A percentile compares a stretch with the other conserved stretches of the same genome.
phyloP scores from a whole-genome alignment of 257 asterid species.

The Linderniella brevidens region DNA sequence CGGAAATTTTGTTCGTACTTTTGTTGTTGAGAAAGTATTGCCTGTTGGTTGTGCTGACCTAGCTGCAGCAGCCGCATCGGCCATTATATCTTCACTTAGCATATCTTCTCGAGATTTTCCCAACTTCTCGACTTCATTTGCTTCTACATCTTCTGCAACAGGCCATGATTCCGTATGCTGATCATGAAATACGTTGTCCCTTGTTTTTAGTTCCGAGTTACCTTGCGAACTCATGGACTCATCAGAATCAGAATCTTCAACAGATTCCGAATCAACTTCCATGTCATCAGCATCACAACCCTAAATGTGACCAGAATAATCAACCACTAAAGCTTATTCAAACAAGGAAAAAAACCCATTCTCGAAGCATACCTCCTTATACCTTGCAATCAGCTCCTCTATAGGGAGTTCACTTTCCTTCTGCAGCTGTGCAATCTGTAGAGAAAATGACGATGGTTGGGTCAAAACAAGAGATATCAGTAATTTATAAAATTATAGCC shows the following conservation, averaged over 20 bases:
- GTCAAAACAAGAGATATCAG: too few species aligned
- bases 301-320: slow-evolving; percentile 29
- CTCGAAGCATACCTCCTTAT: slow-evolving; percentile 58
- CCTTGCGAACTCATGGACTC: slow-evolving; percentile 28
- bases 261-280: slow-evolving; percentile 28
- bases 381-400: slow-evolving; percentile 88
- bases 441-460: too few species aligned
- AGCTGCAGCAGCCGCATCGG: slow-evolving; percentile 99
- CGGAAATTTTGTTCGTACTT: slow-evolving; percentile 93
- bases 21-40: slow-evolving; percentile 83
- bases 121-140: slow-evolving; percentile 27
- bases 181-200: too few species aligned
- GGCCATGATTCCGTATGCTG: too few species aligned
- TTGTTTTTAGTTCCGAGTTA: too few species aligned
- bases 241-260: slow-evolving; percentile 42
- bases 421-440: slow-evolving; percentile 76
- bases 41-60: slow-evolving; percentile 99
- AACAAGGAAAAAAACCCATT: slow-evolving; percentile 11
- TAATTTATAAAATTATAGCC: neutral
- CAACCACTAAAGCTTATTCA: slow-evolving; percentile 12
- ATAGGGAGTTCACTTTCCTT: slow-evolving; percentile 78
- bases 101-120: slow-evolving; percentile 44
- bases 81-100: slow-evolving; percentile 56
- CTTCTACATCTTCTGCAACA: slow-evolving; percentile 25
- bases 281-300: slow-evolving; percentile 24